Base-by-base conservation (phyloP, 2,329 filamentous ascomycete genomes). In the Magnaporthiopsis poae region DNA sequence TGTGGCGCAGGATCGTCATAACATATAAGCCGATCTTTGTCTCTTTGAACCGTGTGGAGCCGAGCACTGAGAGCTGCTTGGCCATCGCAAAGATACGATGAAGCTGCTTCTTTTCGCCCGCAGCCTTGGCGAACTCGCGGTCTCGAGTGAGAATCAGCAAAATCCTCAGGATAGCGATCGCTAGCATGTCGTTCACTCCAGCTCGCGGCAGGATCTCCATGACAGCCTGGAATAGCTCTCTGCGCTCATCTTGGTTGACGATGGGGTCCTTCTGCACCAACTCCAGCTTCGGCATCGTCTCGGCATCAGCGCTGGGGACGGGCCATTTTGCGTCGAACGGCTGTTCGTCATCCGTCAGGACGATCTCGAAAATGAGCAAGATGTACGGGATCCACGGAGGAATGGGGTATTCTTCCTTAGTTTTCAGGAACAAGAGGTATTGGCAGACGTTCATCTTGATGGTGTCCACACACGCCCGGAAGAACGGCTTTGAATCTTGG, bases 51-150 rank as follows among this genome's bases (percentile, higher is more conserved):
- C 89, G 88, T 66, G 90, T 86, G 36, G 92, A 90, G 8, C 90
- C 90, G 36, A 88, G 84, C 33, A 90, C 90, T 27, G 91, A 88
- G 68, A 98, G 85, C 75, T 98, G 94, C 76, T 96, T 96, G 67
- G 94, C 88, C 91, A 98, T 96, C 65, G 97, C 86, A 77, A 99
- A 98, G 29, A 99, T 81, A 35, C 92, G 86, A 73, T 95, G 91
- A 63, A 99, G 82, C 71, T 96, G 96, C 74, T 88, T 90, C 79
- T 92, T 96, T 74, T 96, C 90, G 5, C 91, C 91, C 62, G 98
- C 83, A 61, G 84, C 81, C 69, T 87, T 84, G 2, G 95, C 93
- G 68, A 96, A 82, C 18, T 86, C 81, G 64, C 92, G 88, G 68
- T 87, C 86, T 29, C 96, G 87, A 1, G 95, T 97, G 36, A 99